Evolutionary conservation across 306 rosid genomes (phyloP).

Genomic region (Trichosanthes cucumerina): DNA sequence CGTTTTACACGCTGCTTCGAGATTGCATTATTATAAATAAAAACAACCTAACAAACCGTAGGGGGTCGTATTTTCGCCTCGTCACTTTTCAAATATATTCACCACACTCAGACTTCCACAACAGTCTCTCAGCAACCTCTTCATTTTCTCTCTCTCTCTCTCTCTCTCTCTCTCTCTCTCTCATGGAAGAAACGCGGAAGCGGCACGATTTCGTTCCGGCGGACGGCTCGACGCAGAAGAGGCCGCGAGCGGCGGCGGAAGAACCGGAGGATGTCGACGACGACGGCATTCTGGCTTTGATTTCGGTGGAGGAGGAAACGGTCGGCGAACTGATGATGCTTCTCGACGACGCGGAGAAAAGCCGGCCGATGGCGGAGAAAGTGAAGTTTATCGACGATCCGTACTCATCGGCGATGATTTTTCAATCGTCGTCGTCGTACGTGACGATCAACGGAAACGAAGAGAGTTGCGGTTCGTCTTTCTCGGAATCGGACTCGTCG

Average conservation of each 20-base stretch:
- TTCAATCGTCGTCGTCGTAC: conserved; percentile 43
- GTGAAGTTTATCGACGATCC: conserved; percentile 47
- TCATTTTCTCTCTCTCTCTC: not conserved
- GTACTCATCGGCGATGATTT: conserved; percentile 29
- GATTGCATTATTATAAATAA: not conserved
- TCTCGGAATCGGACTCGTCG: conserved; percentile 50
- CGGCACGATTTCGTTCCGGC: not conserved
- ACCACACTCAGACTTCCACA: not conserved
- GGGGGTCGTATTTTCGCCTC: not conserved
- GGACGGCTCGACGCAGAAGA: not conserved
- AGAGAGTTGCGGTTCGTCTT: conserved; percentile 76
- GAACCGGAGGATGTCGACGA: conserved; percentile 3
- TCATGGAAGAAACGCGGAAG: conserved; percentile 19
- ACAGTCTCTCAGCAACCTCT: not conserved
- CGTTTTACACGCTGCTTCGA: conserved; percentile 4
- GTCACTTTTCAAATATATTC: not conserved
- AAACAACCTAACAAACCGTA: not conserved
- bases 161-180: not conserved
- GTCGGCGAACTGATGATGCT: conserved; percentile 20
- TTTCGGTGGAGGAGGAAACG: conserved; percentile 12
- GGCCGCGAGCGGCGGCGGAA: conserved; percentile 5
- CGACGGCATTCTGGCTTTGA: conserved; percentile 20
- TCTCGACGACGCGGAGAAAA: not conserved
- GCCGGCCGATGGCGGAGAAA: not conserved
- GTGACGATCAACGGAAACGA: conserved; percentile 64